Evolutionary conservation across 257 asterid species (phyloP), one percentile per base, ranked within the genome.

Genomic region (Misopates orontium): DNA sequence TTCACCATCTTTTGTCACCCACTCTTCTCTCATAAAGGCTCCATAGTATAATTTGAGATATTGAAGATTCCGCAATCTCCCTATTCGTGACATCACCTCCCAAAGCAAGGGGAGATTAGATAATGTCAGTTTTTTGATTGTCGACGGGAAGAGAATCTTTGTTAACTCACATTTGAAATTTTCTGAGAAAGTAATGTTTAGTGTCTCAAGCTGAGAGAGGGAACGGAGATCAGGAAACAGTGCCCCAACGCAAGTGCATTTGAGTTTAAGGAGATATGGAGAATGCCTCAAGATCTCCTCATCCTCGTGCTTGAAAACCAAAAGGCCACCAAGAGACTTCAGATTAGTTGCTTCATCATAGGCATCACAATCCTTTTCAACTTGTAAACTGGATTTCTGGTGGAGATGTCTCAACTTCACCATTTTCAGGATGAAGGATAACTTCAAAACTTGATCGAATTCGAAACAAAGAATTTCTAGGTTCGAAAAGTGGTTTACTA

Each of bases 331-430:
- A 52, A 66, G 62, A 0, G 52, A n/a, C 5, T 12, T 22, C 40
- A 66, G 49, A 45, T 53, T 66, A 13, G 20, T 53, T 20, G 52
- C 20, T 8, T n/a, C n/a, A n/a, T 56, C 4, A 7, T 52, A 24
- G 3, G 14, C 4, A 31, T 8, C 15, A 31, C 41, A 45, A 21
- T 68, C 51, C 18, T 31, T n/a, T 8, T 54, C 64, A 16, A 53
- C 41, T 42, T 64, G 24, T n/a, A 19, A 19, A n/a, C n/a, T 8
- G 17, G 8, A 1, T 16, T 7, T 4, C 56, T 22, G n/a, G 24
- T 24, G 73, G 19, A 72, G 8, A 49, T 72, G 71, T 45, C 54
- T 72, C 68, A 72, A 53, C 50, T 50, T 66, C 25, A 12, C 24
- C 68, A 72, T 58, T 18, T 11, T 20, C 44, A 56, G 42, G 17